Base-by-base conservation (phyloP, 345 rosid genomes). In the Rhodamnia argentea region DNA sequence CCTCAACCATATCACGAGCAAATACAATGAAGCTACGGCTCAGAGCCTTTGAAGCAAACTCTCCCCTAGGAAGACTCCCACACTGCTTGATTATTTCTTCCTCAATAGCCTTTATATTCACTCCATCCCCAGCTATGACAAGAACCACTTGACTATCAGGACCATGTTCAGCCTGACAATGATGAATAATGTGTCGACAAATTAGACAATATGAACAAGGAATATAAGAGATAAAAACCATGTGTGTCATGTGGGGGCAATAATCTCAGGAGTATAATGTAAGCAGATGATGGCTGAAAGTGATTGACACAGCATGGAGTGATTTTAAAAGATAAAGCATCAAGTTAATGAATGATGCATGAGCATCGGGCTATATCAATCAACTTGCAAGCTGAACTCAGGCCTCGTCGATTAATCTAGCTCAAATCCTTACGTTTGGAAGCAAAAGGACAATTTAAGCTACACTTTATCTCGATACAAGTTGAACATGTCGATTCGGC, bases 81-180 rank as follows among this genome's bases (percentile, higher is more conserved):
- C 98, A 93, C 86, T 97, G 98, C 86, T 90, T 92, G 82, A 86
- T 90, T 29, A 97, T 94, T 90, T 96, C 96, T 54, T 92, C 96
- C 90, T 97, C 98, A 24, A 92, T 95, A 81, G 96, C 93, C 86
- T 91, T 92, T 86, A 95, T n/a, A 91, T 96, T 89, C 62, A 96
- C 94, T 86, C 93, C 94, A 40, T 95, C 94, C 29, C 99, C 99
- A 60, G 90, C 92, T 87, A 94, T 90, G 83, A 96, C 99, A 86
- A 96, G 97, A 88, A 97, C 99, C 88, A 96, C 98, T 88, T 96
- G 99, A 89, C 99, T 96, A 89, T 97, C 99, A 78, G 99, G 98
- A 82, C 99, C 99, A 89, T 96, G 99, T 89, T 97, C 99, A 54
- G 99, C 99, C 99, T 97, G 92, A 86, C 88, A 89, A 47, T 64